Evolutionary conservation across 1,284 basidiomycete genomes (phyloP).

Genomic region (Calocybe gambosa): DNA sequence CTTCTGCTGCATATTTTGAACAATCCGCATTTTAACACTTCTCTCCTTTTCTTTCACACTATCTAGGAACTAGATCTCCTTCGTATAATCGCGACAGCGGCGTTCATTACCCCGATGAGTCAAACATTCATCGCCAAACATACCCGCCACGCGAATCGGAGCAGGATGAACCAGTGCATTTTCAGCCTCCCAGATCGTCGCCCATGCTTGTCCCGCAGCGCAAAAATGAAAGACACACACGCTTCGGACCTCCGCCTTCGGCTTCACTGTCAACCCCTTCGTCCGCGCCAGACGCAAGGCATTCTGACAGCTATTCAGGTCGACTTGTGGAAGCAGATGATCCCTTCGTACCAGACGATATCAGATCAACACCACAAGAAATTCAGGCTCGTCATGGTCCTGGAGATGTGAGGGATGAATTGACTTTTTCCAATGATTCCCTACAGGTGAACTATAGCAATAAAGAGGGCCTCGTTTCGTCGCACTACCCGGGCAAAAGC

Average conservation of each 20-base stretch:
- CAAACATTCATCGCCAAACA: conserved; percentile 4
- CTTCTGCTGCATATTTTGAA: conserved; percentile 22
- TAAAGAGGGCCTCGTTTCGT: not conserved
- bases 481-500: conserved; percentile 5
- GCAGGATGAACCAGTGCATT: conserved; percentile 11
- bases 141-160: conserved; percentile 11
- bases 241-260: conserved; percentile 22
- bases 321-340: conserved; percentile 17
- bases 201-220: conserved; percentile 10
- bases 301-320: conserved; percentile 1
- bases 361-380: conserved; percentile 12
- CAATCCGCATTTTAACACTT: conserved; percentile 21
- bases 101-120: conserved; percentile 15
- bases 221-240: conserved; percentile 23
- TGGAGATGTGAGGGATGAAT: conserved; percentile 11
- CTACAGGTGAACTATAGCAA: conserved; percentile 5
- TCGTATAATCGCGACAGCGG: conserved; percentile 19
- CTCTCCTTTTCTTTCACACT: conserved; percentile 28
- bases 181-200: conserved; percentile 1
- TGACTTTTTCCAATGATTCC: conserved; percentile 7
- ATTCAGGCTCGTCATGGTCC: conserved; percentile 8
- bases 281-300: conserved; percentile 1
- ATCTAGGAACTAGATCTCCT: conserved; percentile 48
- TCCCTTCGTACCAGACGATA: conserved; percentile 18
- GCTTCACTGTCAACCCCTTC: conserved; percentile 4